Percentiles rank a stretch among this genome's conserved stretches.
phyloP scores from a whole-genome alignment of 768 basidiomycete genomes.

The Amanita pallidorosea region DNA sequence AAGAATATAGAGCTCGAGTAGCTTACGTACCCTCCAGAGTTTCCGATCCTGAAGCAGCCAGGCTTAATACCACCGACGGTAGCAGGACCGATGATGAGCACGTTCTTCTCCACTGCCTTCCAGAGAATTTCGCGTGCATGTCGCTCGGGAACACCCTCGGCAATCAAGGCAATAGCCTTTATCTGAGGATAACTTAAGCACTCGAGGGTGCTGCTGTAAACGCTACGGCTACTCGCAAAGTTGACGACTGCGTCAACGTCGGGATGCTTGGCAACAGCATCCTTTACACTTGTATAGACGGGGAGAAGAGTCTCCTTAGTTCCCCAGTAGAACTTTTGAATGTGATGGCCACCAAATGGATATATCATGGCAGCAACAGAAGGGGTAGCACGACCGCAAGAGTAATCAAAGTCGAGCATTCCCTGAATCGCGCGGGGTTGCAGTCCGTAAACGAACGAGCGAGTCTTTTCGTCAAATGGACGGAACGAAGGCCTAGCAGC shows the following conservation, averaged over 20 bases:
- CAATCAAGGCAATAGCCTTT: constrained; percentile 79
- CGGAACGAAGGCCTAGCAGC: constrained; percentile 65
- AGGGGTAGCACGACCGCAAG: constrained; percentile 84
- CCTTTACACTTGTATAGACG: constrained; percentile 86
- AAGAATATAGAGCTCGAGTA: neutral
- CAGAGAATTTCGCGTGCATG: constrained; percentile 95
- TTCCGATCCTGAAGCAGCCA: constrained; percentile 98
- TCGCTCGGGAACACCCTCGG: constrained; percentile 97
- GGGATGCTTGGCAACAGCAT: constrained; percentile 89
- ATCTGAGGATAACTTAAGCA: constrained; percentile 55
- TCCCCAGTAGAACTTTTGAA: constrained; percentile 99
- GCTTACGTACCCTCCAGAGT: constrained; percentile 82
- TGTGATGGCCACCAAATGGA: constrained; percentile 99
- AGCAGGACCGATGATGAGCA: constrained; percentile 90
- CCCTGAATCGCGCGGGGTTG: constrained; percentile 99
- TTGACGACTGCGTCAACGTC: constrained; percentile 98
- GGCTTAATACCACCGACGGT: constrained; percentile 99
- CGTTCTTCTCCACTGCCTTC: constrained; percentile 73
- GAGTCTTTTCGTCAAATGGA: constrained; percentile 90
- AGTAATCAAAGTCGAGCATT: constrained; percentile 96
- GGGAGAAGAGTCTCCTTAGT: constrained; percentile 98
- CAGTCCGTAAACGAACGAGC: constrained; percentile 95
- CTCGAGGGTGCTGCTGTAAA: constrained; percentile 92
- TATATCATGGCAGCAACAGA: constrained; percentile 99
- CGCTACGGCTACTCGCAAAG: constrained; percentile 91